Evolutionary conservation across 73 alveolate species (phyloP).

Genomic region (Tetrahymena elliotti): DNA sequence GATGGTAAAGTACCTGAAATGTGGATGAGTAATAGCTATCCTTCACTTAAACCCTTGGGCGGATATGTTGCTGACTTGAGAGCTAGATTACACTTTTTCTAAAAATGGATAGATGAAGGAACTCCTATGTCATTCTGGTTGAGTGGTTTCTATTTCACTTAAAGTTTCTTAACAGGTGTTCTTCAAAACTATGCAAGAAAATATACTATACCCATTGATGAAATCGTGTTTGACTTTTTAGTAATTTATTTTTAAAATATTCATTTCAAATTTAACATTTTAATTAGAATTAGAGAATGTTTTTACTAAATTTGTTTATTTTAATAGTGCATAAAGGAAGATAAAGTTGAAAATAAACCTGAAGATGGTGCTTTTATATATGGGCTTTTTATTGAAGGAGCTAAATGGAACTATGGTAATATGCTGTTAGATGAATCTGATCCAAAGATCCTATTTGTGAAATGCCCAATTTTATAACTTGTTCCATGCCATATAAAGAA

Average conservation of each 20-base stretch:
- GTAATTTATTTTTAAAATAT: constrained; percentile 70
- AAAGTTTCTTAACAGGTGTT: constrained; percentile 98
- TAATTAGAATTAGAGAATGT: neutral
- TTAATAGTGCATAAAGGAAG: constrained; percentile 52
- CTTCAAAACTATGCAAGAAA: constrained; percentile 98
- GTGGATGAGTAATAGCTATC: constrained; percentile 94
- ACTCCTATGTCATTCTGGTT: constrained; percentile 96
- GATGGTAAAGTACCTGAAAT: constrained; percentile 96
- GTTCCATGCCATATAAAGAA: constrained; percentile 82
- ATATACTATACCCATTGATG: constrained; percentile 95
- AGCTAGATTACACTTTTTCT: constrained; percentile 85
- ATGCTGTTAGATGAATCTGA: constrained; percentile 86
- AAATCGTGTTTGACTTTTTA: constrained; percentile 87
- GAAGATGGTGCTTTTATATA: constrained; percentile 94
- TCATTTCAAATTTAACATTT: neutral
- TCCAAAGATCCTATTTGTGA: constrained; percentile 94
- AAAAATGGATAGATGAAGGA: constrained; percentile 89
- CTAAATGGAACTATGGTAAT: constrained; percentile 93
- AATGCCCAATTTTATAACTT: constrained; percentile 97
- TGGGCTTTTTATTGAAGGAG: constrained; percentile 96
- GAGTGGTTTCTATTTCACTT: constrained; percentile 97
- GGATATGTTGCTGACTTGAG: constrained; percentile 84
- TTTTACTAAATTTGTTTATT: no score
- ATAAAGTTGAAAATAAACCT: constrained; percentile 59
- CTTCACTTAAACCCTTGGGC: constrained; percentile 96